These are phyloP conservation scores for Spencermartinsiella europaea DNA, from an alignment of 805 yeast species.

Conservation along the genomic window DNA sequence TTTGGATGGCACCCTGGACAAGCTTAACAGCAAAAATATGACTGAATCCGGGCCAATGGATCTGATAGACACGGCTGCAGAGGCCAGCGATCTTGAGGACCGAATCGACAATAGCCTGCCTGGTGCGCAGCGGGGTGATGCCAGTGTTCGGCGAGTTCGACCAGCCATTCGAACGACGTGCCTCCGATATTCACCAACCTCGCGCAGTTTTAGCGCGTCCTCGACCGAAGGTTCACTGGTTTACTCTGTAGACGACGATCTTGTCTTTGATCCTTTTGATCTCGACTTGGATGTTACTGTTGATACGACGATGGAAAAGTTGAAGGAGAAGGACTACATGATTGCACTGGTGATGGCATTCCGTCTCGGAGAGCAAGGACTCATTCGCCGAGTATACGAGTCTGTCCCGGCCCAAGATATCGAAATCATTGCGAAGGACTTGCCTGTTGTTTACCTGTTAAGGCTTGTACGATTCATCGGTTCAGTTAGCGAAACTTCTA, in stretches of 20 bases:
- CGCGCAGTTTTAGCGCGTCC: constrained; percentile 87
- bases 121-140: constrained; percentile 81
- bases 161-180: constrained; percentile 81
- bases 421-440: constrained; percentile 54
- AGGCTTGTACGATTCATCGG: constrained; percentile 67
- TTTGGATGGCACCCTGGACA: constrained; percentile 77
- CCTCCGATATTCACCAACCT: constrained; percentile 82
- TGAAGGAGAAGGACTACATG: constrained; percentile 58
- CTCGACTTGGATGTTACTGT: constrained; percentile 91
- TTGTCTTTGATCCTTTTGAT: constrained; percentile 90
- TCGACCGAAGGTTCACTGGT: constrained; percentile 89
- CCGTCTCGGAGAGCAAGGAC: constrained; percentile 75
- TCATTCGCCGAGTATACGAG: constrained; percentile 72
- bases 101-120: constrained; percentile 72
- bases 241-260: constrained; percentile 69
- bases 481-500: constrained; percentile 58
- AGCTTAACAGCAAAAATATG: constrained; percentile 73
- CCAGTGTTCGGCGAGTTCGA: constrained; percentile 65
- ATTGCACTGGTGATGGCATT: constrained; percentile 88
- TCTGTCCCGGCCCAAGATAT: constrained; percentile 67
- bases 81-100: constrained; percentile 78
- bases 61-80: constrained; percentile 79
- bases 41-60: constrained; percentile 86
- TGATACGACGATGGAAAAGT: constrained; percentile 56
- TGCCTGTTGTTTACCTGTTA: constrained; percentile 74